Evolutionary conservation across 2,329 filamentous ascomycete species (phyloP), one percentile per base, ranked within the genome.

Genomic region (Cercospora beticola): DNA sequence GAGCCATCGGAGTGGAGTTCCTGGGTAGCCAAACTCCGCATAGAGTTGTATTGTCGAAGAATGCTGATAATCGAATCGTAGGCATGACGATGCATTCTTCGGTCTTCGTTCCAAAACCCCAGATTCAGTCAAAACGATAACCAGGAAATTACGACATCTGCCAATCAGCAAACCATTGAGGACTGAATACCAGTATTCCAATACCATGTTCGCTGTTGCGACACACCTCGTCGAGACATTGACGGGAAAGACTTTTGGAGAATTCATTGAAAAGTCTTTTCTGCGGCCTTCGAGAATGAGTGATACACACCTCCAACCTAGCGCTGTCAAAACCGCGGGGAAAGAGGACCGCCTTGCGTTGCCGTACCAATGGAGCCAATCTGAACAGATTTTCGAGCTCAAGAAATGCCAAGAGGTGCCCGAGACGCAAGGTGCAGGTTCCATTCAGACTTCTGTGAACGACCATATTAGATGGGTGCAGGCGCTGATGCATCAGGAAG

Each of bases 1-100:
- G 0, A 81, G 82, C 61, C 86, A 88, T 72, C 80, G 85, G 4
- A 85, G 82, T 0, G 86, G 86, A 9, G 78, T 86, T 68, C 78
- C 85, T 1, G 36, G 66, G 18, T 62, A 1, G 10, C 40, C 9
- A 18, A 3, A 36, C 7, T 14, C 23, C n/a, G 21, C 7, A 30
- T 26, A 21, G 18, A 46, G 40, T 3, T 18, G 23, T 26, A 7
- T 14, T 16, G 5, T n/a, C 10, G 14, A 12, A 9, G 8, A 14
- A 46, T 31, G 14, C 33, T 52, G 3, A 46, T 26, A 2, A 21
- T 26, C 21, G 36, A 21, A 6, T 31, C 9, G 21, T 30, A 62
- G 60, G 14, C 76, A 82, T 49, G 78, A 80, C 33, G 63, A 72
- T 21, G 74, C 73, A 1, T 79, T 78, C 40, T 73, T 78, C 36